phyloP scores from a whole-genome alignment of 805 yeast species.

The Monosporozyma yasuniensis region DNA sequence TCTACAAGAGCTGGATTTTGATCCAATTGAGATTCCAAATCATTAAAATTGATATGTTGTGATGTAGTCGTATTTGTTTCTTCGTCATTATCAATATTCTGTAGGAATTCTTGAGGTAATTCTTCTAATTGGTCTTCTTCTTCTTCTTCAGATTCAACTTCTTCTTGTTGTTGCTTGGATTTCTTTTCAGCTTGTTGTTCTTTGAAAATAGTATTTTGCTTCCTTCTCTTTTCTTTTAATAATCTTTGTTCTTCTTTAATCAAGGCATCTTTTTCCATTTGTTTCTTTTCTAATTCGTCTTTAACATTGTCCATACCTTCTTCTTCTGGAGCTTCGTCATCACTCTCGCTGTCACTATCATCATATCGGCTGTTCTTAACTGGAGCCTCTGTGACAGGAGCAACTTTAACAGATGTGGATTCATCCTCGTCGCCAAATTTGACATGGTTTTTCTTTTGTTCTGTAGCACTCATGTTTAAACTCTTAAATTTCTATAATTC shows the following conservation, averaged over 20 bases:
- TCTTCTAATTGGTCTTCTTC: conserved; percentile 28
- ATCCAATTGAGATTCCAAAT: conserved; percentile 13
- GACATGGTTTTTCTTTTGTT: conserved; percentile 9
- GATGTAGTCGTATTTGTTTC: conserved; percentile 16
- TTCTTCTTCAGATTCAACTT: conserved; percentile 9
- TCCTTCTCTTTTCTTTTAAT: conserved; percentile 30
- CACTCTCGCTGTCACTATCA: conserved; percentile 16
- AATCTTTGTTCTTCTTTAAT: conserved; percentile 18
- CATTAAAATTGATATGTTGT: conserved; percentile 31
- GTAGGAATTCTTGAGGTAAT: conserved; percentile 35
- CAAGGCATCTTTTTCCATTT: conserved; percentile 22
- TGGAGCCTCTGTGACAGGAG: not conserved
- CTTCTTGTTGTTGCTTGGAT: conserved; percentile 10
- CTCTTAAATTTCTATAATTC: not conserved
- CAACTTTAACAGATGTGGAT: not conserved
- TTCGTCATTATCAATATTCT: conserved; percentile 19
- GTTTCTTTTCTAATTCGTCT: conserved; percentile 17
- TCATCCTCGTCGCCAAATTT: conserved; percentile 22
- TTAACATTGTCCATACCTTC: conserved; percentile 30
- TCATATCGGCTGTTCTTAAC: not conserved
- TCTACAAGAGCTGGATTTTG: conserved; percentile 7
- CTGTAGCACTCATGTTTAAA: not conserved
- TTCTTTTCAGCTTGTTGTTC: conserved; percentile 30
- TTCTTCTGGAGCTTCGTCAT: conserved; percentile 46
- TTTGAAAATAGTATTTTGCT: conserved; percentile 19